Evolutionary conservation across 441 rosid genomes (phyloP), one percentile per base, ranked within the genome.

Genomic region (Populus hybrid): DNA sequence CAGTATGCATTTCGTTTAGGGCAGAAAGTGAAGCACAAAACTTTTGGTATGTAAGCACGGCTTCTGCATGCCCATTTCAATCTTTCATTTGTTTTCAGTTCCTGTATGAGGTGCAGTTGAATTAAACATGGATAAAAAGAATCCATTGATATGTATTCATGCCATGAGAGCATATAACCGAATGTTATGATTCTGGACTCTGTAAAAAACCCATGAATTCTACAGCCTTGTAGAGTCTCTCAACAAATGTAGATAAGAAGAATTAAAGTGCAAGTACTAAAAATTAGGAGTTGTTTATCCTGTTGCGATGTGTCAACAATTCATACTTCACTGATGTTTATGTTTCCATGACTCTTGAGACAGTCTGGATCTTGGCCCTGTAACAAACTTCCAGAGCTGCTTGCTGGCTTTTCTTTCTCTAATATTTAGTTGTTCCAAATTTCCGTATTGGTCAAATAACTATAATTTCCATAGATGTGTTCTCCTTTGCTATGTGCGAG

Each of bases 1-100:
- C 81, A 89, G 65, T 96, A 90, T 84, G 90, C 88, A 23, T 93
- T 93, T 82, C 98, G 97, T 34, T 84, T 96, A 81, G 99, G 99
- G 69, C 99, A 96, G 89, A 94, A 90, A 90, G 91, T 93, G 86
- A 89, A 70, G 81, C 99, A 94, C 84, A 94, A 90, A 86, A 42
- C 73, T 73, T 94, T 86, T 69, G 98, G 99, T 94, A 91, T 69
- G 28, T 35, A 24, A 38, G 73, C 77, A 14, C 75, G 68, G 73
- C 76, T 79, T 83, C 74, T 14, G 59, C 77, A 73, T 66, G 65
- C 36, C 70, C 70, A 59, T 76, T 73, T 72, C 40, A 12, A 54
- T 65, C 9, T 74, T 69, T 75, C 59, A 10, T 67, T 20, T 80
- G 14, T 69, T 73, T 46, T 10, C 61, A 6, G 7, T 61, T 28